Evolutionary conservation across 495 filamentous ascomycete species (phyloP), one percentile per base, ranked within the genome.

Genomic region (Corynascus novoguineensis): DNA sequence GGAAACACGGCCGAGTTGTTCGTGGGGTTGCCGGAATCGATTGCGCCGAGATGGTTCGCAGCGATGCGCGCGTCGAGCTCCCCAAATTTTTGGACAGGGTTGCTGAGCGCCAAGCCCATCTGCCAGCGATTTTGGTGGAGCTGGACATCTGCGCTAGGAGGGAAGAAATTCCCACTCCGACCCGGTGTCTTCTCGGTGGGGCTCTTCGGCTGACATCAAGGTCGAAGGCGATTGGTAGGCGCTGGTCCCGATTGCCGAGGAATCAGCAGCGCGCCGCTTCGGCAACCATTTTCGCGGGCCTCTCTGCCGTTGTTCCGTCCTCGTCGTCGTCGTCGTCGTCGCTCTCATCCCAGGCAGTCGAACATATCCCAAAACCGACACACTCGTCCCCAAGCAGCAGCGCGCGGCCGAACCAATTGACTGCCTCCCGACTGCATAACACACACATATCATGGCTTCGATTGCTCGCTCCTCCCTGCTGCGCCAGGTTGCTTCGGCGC

Each of bases 381-480:
- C 54, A 38, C 21, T 32, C 53, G 46, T 35, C 40, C 34, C 35
- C 35, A 12, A 38, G 44, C 45, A n/a, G 32, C 22, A 51, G 45
- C 54, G 40, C 47, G 28, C 51, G 34, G 48, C 53, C 56, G 42
- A 46, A 44, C 55, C 63, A 69, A 67, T 71, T 68, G 59, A 65
- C 52, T 54, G 51, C 59, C 21, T 34, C 15, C 37, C 7, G 37
- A 27, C 52, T 19, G 47, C 24, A 58, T n/a, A n/a, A n/a, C n/a
- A n/a, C n/a, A n/a, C n/a, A 64, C 52, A 37, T 42, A 68, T 50
- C 21, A 83, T 83, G 80, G 78, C 78, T 52, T 83, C 80, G 58
- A 71, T 81, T 66, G 69, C 76, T 61, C 79, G 79, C 61, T 74
- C 80, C 55, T 64, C 73, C 55, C 68, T 81, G 69, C 72, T 81